phyloP scores from a whole-genome alignment of 1,139 yeast genomes.

The Petasospora fabianii region DNA sequence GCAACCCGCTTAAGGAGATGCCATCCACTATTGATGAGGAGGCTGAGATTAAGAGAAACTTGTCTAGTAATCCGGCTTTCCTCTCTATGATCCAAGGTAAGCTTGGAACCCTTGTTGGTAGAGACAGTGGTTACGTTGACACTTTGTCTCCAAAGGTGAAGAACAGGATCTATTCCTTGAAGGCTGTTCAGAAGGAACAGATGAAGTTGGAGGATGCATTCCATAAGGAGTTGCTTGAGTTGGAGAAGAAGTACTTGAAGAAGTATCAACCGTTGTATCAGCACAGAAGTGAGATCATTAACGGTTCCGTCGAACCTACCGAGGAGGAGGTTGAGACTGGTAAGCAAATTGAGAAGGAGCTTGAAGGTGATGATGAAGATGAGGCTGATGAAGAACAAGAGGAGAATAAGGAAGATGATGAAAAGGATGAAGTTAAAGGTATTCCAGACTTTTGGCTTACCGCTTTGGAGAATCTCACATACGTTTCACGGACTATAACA shows the following conservation, averaged over 20 bases:
- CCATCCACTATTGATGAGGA: conserved; percentile 53
- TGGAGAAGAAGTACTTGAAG: conserved; percentile 76
- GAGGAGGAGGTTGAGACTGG: conserved; percentile 77
- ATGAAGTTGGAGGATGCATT: conserved; percentile 85
- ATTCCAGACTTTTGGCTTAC: conserved; percentile 97
- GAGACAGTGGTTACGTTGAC: conserved; percentile 82
- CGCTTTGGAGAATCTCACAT: conserved; percentile 81
- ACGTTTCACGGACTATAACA: conserved; percentile 80
- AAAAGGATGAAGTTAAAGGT: conserved; percentile 54
- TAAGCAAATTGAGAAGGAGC: conserved; percentile 50
- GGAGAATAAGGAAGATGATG: conserved; percentile 42
- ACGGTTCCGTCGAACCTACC: conserved; percentile 75
- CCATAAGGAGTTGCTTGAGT: conserved; percentile 81
- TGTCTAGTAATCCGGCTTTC: conserved; percentile 72
- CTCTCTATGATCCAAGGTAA: conserved; percentile 88
- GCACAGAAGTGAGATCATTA: conserved; percentile 67
- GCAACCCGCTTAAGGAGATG: conserved; percentile 49
- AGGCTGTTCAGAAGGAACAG: conserved; percentile 79
- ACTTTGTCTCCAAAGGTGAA: conserved; percentile 72
- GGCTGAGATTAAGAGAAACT: conserved; percentile 37
- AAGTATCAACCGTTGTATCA: conserved; percentile 76
- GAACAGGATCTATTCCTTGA: conserved; percentile 76
- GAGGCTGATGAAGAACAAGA: conserved; percentile 43
- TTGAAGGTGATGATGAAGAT: conserved; percentile 36
- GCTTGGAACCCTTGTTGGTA: conserved; percentile 79